phyloP scores from a whole-genome alignment of 1,139 yeast genomes.

The Pichia kudriavzevii region DNA sequence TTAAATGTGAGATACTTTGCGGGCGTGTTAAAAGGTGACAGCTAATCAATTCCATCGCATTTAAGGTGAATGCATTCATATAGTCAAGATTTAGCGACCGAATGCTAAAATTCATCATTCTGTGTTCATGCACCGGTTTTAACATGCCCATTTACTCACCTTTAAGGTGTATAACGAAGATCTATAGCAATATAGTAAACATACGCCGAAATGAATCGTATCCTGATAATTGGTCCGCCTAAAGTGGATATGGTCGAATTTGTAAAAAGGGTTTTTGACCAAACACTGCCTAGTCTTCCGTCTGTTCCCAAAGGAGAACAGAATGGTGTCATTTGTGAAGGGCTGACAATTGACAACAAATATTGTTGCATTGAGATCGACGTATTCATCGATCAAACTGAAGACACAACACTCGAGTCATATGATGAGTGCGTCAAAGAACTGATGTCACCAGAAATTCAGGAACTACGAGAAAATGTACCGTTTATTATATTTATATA shows the following conservation, averaged over 20 bases:
- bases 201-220: slow-evolving; percentile 6
- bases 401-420: slow-evolving; percentile 11
- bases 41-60: too few relatives aligned
- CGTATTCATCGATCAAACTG: slow-evolving; percentile 38
- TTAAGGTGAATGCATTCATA: too few relatives aligned
- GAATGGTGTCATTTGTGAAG: slow-evolving; percentile 16
- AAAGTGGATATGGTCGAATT: slow-evolving; percentile 2
- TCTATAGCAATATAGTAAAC: too few relatives aligned
- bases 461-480: slow-evolving; percentile 34
- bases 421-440: slow-evolving; percentile 30
- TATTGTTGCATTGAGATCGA: slow-evolving; percentile 33
- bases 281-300: background rate
- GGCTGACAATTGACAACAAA: slow-evolving; percentile 28
- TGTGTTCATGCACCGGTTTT: too few relatives aligned
- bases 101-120: too few relatives aligned
- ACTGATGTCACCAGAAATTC: slow-evolving; percentile 30
- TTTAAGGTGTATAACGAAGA: too few relatives aligned
- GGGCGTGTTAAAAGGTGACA: too few relatives aligned
- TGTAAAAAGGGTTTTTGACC: slow-evolving; percentile 2
- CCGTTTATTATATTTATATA: slow-evolving; percentile 29
- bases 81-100: too few relatives aligned
- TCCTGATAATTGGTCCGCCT: slow-evolving; percentile 5
- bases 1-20: too few relatives aligned
- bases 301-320: background rate
- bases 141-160: too few relatives aligned